Evolutionary conservation across 179 eudicot genomes (phyloP).

Genomic region (Amaranthus tricolor): DNA sequence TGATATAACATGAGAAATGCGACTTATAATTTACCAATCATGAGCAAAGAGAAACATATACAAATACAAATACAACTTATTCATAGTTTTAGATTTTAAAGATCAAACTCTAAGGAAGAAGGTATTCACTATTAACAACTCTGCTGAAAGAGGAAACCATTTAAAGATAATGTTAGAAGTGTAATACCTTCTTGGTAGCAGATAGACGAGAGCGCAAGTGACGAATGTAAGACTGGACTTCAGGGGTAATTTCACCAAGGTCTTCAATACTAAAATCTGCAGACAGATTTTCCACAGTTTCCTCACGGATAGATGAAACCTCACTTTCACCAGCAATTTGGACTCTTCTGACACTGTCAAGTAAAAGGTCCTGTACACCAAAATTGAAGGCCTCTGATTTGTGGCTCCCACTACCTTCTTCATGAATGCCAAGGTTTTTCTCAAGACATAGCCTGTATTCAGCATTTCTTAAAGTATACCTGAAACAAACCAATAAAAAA

Average conservation of each 20-base stretch:
- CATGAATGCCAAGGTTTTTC: slow-evolving; percentile 68
- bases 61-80: background rate
- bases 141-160: background rate
- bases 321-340: slow-evolving; percentile 38
- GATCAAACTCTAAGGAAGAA: background rate
- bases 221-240: slow-evolving; percentile 62
- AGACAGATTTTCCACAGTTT: slow-evolving; percentile 30
- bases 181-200: slow-evolving; percentile 63
- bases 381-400: slow-evolving; percentile 43
- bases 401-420: slow-evolving; percentile 39
- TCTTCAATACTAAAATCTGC: slow-evolving; percentile 43
- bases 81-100: background rate
- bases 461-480: slow-evolving; percentile 91
- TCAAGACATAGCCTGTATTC: slow-evolving; percentile 95
- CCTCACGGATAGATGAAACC: slow-evolving; percentile 34
- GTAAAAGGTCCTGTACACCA: slow-evolving; percentile 43
- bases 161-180: background rate
- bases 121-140: background rate
- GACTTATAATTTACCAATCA: background rate
- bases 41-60: background rate
- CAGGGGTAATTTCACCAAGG: slow-evolving; percentile 71
- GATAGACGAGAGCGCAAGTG: slow-evolving; percentile 67
- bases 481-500: slow-evolving; percentile 33
- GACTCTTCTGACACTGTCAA: slow-evolving; percentile 42
- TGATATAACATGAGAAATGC: background rate